Percentiles rank a stretch among this genome's conserved stretches.
Conservation (phyloP, 2,329 filamentous ascomycete species). For the Penicillium sp. region DNA sequence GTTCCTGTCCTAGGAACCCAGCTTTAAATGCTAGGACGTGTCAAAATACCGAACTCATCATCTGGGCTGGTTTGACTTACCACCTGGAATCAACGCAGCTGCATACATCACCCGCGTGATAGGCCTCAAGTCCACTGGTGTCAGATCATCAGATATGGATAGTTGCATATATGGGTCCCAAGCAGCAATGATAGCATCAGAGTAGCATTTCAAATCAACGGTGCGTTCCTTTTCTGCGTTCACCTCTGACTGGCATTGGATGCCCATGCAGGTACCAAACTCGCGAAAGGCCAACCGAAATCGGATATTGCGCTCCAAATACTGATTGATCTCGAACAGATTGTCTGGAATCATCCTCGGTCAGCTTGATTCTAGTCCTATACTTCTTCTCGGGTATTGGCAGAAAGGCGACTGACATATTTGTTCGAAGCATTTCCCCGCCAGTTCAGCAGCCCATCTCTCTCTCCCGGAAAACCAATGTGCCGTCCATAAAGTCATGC, state of each 20-base stretch:
- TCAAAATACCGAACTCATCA: not conserved
- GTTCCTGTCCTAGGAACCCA: conserved; percentile 39
- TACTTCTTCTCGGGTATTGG: not conserved
- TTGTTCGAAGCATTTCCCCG: conserved; percentile 35
- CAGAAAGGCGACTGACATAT: conserved; percentile 29
- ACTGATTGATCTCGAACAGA: conserved; percentile 36
- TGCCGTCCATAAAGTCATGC: conserved; percentile 59
- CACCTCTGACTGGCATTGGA: conserved; percentile 41
- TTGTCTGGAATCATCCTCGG: conserved; percentile 24
- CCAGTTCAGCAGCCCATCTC: conserved; percentile 48
- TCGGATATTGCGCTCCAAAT: conserved; percentile 35
- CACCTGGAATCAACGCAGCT: conserved; percentile 54
- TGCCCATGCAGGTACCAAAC: conserved; percentile 53
- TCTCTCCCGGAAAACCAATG: conserved; percentile 51
- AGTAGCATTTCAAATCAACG: conserved; percentile 31
- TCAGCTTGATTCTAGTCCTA: not conserved
- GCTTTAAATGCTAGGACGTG: conserved; percentile 32
- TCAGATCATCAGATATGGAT: conserved; percentile 29
- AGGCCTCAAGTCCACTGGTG: conserved; percentile 48
- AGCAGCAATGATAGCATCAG: conserved; percentile 36
- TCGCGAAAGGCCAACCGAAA: conserved; percentile 54
- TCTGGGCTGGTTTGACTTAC: conserved; percentile 38
- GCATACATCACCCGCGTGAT: conserved; percentile 60
- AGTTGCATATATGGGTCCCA: conserved; percentile 43
- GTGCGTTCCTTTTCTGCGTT: conserved; percentile 36